Percentiles rank a stretch among this genome's conserved stretches.
phyloP scores from a whole-genome alignment of 768 basidiomycete species.

The Tephrocybe rancida region DNA sequence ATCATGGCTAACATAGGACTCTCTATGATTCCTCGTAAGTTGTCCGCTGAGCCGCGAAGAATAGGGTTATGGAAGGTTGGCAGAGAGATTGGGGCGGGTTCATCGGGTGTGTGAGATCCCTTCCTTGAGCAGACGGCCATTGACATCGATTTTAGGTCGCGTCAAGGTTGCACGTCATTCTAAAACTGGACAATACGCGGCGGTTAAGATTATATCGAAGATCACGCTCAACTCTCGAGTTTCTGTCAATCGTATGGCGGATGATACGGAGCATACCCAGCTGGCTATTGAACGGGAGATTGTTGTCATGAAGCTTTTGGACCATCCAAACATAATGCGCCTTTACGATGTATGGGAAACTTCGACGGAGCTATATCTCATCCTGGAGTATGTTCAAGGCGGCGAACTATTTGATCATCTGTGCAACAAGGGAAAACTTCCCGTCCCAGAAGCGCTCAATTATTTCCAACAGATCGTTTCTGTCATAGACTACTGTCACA shows the following conservation, averaged over 20 bases:
- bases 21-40: conserved; percentile 27
- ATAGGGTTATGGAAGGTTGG: conserved; percentile 87
- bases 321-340: conserved; percentile 93
- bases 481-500: conserved; percentile 90
- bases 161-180: conserved; percentile 88
- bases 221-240: conserved; percentile 63
- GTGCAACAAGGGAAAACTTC: conserved; percentile 74
- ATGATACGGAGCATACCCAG: conserved; percentile 75
- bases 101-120: conserved; percentile 56
- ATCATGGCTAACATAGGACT: conserved; percentile 29
- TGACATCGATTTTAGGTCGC: conserved; percentile 56
- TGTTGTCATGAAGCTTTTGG: conserved; percentile 95
- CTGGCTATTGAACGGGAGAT: conserved; percentile 92
- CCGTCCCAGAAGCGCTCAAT: conserved; percentile 69
- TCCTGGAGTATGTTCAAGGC: conserved; percentile 93
- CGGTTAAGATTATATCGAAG: conserved; percentile 94
- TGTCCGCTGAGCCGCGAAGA: conserved; percentile 48
- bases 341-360: conserved; percentile 99
- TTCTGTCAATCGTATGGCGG: conserved; percentile 68
- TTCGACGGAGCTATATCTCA: conserved; percentile 82
- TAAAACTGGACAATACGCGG: conserved; percentile 88
- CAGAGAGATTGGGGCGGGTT: conserved; percentile 80
- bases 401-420: conserved; percentile 96
- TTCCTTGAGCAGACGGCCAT: not conserved
- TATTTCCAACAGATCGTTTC: conserved; percentile 95